Percentiles rank a stretch among this genome's conserved stretches.
These are phyloP conservation scores for Macroventuria anomochaeta DNA, from an alignment of 2,329 filamentous ascomycete genomes.

Conservation along the genomic window DNA sequence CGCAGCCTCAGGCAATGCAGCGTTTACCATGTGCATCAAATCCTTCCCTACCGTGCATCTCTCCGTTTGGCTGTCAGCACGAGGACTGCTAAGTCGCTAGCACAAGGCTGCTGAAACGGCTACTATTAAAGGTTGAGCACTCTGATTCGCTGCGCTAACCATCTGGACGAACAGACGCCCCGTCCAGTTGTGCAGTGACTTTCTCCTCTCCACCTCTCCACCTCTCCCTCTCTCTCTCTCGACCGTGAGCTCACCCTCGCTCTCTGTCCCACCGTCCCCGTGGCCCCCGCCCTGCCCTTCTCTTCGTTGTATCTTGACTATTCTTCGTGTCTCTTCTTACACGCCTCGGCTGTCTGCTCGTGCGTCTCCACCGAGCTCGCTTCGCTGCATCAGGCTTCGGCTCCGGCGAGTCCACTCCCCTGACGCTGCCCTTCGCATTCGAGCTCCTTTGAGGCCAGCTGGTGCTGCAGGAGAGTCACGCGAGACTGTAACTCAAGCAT, in stretches of 20 bases:
- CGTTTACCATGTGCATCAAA: neutral
- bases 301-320: constrained; percentile 32
- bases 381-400: constrained; percentile 23
- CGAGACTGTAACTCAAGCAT: constrained; percentile 11
- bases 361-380: constrained; percentile 13
- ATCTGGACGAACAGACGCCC: neutral
- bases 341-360: constrained; percentile 16
- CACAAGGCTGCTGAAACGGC: constrained; percentile 7
- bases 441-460: constrained; percentile 43
- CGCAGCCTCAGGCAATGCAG: neutral
- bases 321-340: constrained; percentile 34
- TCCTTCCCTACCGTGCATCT: neutral
- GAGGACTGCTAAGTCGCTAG: constrained; percentile 2
- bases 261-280: constrained; percentile 13
- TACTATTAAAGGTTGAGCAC: neutral
- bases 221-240: neutral
- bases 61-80: constrained; percentile 7
- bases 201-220: constrained; percentile 2
- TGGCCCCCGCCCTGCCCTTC: constrained; percentile 15
- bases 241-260: constrained; percentile 1
- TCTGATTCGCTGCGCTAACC: constrained; percentile 8
- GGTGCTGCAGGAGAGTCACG: constrained; percentile 37
- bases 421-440: constrained; percentile 22
- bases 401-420: constrained; percentile 18
- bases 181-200: constrained; percentile 2